Conservation (phyloP, 208 protist genomes). For the Sergeia podlipaevii region DNA sequence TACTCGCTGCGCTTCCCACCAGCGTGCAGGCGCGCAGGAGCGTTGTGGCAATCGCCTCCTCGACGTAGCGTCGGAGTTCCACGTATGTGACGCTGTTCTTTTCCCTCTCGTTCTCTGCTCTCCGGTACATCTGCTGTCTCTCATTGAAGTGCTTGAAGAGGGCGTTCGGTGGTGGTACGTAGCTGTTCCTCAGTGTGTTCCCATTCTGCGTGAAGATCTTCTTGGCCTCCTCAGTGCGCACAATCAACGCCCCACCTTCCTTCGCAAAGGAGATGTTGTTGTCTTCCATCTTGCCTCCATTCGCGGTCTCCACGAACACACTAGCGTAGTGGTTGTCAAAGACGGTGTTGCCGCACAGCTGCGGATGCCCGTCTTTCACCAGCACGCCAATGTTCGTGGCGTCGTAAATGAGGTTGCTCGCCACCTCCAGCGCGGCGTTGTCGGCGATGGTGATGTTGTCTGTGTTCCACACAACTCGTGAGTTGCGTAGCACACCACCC, state of each 20-base stretch:
- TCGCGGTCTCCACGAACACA: constrained; percentile 15
- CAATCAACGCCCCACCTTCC: constrained; percentile 27
- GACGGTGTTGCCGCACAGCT: constrained; percentile 19
- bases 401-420: constrained; percentile 33
- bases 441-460: constrained; percentile 28
- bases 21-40: constrained; percentile 8
- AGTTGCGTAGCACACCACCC: constrained; percentile 15
- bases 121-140: constrained; percentile 23
- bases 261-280: constrained; percentile 34
- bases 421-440: constrained; percentile 10
- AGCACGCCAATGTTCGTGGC: constrained; percentile 18
- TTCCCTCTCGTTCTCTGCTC: constrained; percentile 15
- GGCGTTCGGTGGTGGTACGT: constrained; percentile 16
- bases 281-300: constrained; percentile 19
- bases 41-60: constrained; percentile 6
- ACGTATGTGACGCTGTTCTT: constrained; percentile 8
- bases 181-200: constrained; percentile 30
- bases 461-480: constrained; percentile 25
- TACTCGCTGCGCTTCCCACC: constrained; percentile 4
- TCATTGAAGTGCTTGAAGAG: constrained; percentile 13
- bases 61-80: constrained; percentile 15
- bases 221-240: constrained; percentile 10
- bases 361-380: constrained; percentile 11
- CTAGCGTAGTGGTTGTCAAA: constrained; percentile 30
- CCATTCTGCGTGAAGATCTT: constrained; percentile 3